Percentiles rank a stretch among this genome's conserved stretches.
Conservation (phyloP, 306 rosid species). For the Malus orientalis region DNA sequence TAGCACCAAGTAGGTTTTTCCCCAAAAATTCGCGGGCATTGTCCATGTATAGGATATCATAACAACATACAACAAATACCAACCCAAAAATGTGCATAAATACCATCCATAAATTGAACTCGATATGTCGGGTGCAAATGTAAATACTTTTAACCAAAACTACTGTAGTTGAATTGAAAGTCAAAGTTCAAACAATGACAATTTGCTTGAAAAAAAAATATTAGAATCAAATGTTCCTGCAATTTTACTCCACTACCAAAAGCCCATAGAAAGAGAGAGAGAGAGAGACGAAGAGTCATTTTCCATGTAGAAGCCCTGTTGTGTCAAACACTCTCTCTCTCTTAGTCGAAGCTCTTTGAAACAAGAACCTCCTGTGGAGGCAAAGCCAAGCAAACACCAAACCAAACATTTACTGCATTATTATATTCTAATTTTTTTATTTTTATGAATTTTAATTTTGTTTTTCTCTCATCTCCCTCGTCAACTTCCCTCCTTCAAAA, state of each 20-base stretch:
- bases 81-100: background rate
- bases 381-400: slow-evolving; percentile 69
- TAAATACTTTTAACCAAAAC: background rate
- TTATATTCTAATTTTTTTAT: background rate
- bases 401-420: slow-evolving; percentile 19
- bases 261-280: slow-evolving; percentile 26
- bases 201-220: slow-evolving; percentile 1
- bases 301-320: slow-evolving; percentile 52
- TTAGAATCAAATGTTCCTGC: slow-evolving; percentile 38
- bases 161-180: background rate
- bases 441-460: background rate
- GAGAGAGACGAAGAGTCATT: slow-evolving; percentile 51
- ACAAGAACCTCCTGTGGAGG: slow-evolving; percentile 64
- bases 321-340: slow-evolving; percentile 32
- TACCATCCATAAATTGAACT: background rate
- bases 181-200: background rate
- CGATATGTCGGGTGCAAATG: background rate
- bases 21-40: background rate
- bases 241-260: slow-evolving; percentile 69
- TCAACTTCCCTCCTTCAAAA: slow-evolving; percentile 66
- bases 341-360: slow-evolving; percentile 25
- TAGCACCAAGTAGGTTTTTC: no score
- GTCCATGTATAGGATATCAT: background rate
- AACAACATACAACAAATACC: background rate
- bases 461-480: background rate